phyloP scores from a whole-genome alignment of 208 protist species.

The Willaertia magna region DNA sequence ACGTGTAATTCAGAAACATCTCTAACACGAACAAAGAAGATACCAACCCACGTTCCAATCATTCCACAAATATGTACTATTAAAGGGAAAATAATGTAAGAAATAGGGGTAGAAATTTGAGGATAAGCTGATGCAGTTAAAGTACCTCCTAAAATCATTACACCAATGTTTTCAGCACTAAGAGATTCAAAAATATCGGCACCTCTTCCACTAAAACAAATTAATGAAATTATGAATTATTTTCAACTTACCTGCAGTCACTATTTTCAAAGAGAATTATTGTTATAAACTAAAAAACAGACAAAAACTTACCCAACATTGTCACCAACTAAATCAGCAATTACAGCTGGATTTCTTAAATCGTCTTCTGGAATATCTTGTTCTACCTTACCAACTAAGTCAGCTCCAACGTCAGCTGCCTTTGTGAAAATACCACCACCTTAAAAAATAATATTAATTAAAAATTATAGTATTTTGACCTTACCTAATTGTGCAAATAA shows the following conservation, averaged over 20 bases:
- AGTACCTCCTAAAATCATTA: conserved; percentile 18
- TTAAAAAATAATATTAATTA: no score
- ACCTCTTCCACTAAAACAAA: conserved; percentile 22
- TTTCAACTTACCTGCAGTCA: no score
- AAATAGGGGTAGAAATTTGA: conserved; percentile 12
- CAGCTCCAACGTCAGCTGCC: conserved; percentile 58
- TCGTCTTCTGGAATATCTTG: conserved; percentile 60
- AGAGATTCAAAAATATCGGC: conserved; percentile 61
- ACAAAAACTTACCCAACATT: conserved; percentile 61
- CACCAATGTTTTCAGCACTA: conserved; percentile 30
- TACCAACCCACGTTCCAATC: conserved; percentile 43
- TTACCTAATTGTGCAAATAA: conserved; percentile 57
- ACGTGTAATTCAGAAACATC: neutral
- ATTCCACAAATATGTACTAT: conserved; percentile 49
- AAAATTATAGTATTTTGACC: no score
- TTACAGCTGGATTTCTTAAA: conserved; percentile 56
- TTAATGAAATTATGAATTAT: no score
- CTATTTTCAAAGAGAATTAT: no score
- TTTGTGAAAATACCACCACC: conserved; percentile 62
- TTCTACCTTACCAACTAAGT: conserved; percentile 63
- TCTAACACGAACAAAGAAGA: conserved; percentile 32
- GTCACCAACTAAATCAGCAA: conserved; percentile 61
- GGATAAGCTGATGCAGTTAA: neutral
- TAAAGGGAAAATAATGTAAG: conserved; percentile 44
- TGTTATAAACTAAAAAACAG: neutral